Evolutionary conservation across 2,329 filamentous ascomycete species (phyloP), one percentile per base, ranked within the genome.

Genomic region (Huntiella decipiens): DNA sequence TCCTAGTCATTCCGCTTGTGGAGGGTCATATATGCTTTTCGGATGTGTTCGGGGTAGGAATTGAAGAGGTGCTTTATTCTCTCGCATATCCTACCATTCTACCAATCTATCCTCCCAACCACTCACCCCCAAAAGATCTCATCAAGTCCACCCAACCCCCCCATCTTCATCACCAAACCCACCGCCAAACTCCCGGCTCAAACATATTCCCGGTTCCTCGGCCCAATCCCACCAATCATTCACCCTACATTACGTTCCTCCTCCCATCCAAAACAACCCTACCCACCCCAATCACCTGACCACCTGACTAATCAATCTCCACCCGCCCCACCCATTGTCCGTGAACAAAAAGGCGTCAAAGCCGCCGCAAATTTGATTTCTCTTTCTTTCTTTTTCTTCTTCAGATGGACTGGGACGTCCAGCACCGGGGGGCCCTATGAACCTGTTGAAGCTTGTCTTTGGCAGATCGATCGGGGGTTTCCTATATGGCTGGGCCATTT

Each of bases 301-400:
- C n/a, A 6, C 3, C 17, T 31, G 43, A n/a, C 38, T 44, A 44
- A 13, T 22, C 31, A 44, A 19, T 5, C 8, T 10, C 17, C 6
- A 7, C 5, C 33, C 28, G 10, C 17, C 19, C 35, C 17, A 32
- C 22, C 13, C 31, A 19, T 8, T 12, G 13, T 10, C 19, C 5
- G 5, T n/a, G 12, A 10, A 39, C 34, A 13, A 22, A 15, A 15
- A n/a, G 16, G 3, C 22, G 19, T 44, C 12, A 35, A 34, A 43
- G 19, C 31, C n/a, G 28, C 31, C 31, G 34, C 12, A 10, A n/a
- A n/a, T 36, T 36, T 36, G 2, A 36, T 13, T 39, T 36, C 6
- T 13, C 39, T 51, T 54, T 54, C 47, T 46, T 54, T 56, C 51
- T 57, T 58, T 60, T 60, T 56, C 54, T 58, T 59, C 57, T 60